Conservation (phyloP, 805 yeast genomes). For the Candida pseudoglaebosa region DNA sequence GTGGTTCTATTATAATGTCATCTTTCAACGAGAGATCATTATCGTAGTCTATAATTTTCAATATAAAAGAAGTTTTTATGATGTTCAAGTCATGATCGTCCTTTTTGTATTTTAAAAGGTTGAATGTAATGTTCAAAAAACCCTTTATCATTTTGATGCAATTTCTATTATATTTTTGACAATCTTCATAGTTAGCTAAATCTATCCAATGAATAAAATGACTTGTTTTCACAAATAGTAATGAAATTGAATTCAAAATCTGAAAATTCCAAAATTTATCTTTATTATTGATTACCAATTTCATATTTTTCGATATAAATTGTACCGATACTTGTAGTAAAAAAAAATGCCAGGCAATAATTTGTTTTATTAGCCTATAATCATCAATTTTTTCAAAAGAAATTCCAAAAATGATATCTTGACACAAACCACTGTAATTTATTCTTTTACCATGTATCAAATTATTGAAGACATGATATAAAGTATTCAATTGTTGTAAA, state of each 20-base stretch:
- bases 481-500: constrained; percentile 12
- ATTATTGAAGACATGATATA: constrained; percentile 10
- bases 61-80: constrained; percentile 8
- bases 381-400: constrained; percentile 8
- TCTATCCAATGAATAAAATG: constrained; percentile 22
- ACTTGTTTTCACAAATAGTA: constrained; percentile 14
- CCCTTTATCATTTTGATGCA: constrained; percentile 23
- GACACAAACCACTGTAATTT: neutral
- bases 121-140: constrained; percentile 17
- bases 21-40: constrained; percentile 7
- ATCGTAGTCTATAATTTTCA: constrained; percentile 12
- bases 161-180: constrained; percentile 18
- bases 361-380: constrained; percentile 9
- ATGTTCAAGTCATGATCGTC: constrained; percentile 5
- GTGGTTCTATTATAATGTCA: constrained; percentile 3
- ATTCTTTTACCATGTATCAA: constrained; percentile 7
- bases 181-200: constrained; percentile 8
- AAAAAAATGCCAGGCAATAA: constrained; percentile 26
- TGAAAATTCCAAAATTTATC: constrained; percentile 10
- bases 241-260: constrained; percentile 13
- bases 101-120: constrained; percentile 8
- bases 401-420: constrained; percentile 9
- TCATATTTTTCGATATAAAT: constrained; percentile 15
- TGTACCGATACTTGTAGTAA: constrained; percentile 24
- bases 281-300: constrained; percentile 9